Conservation (phyloP, 2,329 filamentous ascomycete species). For the Cercospora sp. region DNA sequence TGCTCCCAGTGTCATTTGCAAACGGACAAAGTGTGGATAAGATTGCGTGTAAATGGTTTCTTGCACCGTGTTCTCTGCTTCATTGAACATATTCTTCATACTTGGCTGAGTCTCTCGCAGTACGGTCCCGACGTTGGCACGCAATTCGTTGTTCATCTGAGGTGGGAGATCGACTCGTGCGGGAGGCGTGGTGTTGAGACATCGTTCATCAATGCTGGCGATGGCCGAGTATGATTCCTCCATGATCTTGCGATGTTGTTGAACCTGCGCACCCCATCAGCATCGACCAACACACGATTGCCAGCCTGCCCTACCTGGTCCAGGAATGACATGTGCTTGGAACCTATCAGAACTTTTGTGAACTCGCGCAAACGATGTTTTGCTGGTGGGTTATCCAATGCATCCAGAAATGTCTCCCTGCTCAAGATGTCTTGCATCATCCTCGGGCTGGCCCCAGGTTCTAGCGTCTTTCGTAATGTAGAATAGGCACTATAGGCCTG, state of each 20-base stretch:
- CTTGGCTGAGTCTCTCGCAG: not conserved
- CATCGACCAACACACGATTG: too few species aligned
- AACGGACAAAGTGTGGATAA: slow-evolving; percentile 56
- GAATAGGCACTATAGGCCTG: slow-evolving; percentile 1
- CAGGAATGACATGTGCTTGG: slow-evolving; percentile 3
- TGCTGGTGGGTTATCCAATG: slow-evolving; percentile 8
- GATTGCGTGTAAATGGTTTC: slow-evolving; percentile 40
- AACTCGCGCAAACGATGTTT: slow-evolving; percentile 7
- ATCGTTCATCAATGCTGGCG: slow-evolving; percentile 5
- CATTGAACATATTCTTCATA: slow-evolving; percentile 15
- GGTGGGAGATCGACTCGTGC: not conserved
- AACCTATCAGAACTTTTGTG: not conserved
- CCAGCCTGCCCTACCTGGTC: not conserved
- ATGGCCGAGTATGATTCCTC: not conserved
- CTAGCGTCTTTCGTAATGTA: not conserved
- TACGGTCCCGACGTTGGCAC: not conserved
- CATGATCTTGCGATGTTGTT: not conserved
- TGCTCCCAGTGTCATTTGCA: slow-evolving; percentile 52
- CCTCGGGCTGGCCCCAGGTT: not conserved
- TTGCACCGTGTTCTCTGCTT: slow-evolving; percentile 23
- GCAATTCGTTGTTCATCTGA: not conserved
- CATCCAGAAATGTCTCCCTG: slow-evolving; percentile 3
- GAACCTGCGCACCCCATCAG: not conserved
- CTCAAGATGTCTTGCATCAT: slow-evolving; percentile 7
- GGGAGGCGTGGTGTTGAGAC: not conserved